Evolutionary conservation across 306 rosid species (phyloP).

Genomic region (Rubus parviflorus): DNA sequence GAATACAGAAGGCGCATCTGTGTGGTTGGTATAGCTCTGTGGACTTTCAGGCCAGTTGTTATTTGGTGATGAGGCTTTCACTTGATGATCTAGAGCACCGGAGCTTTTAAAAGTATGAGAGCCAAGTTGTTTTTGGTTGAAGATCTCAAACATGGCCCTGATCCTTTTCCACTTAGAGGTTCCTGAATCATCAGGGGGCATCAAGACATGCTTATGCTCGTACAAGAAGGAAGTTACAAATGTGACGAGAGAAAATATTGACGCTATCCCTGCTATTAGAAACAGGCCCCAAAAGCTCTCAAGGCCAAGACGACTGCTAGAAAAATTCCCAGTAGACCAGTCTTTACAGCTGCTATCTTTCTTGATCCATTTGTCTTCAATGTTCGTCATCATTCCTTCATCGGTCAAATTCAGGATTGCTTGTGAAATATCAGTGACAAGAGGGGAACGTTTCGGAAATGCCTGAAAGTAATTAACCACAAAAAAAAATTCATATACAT

Average conservation of each 20-base stretch:
- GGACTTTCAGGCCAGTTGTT: neutral
- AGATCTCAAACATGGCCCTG: conserved; percentile 13
- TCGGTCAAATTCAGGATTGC: conserved; percentile 48
- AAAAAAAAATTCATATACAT: neutral
- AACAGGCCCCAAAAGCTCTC: conserved; percentile 63
- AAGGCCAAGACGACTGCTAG: conserved; percentile 44
- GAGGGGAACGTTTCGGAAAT: conserved; percentile 46
- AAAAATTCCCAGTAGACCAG: conserved; percentile 4
- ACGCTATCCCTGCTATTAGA: conserved; percentile 40
- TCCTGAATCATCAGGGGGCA: neutral
- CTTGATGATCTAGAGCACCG: neutral
- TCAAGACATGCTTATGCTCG: conserved; percentile 32
- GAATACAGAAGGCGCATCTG: neutral
- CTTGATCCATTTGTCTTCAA: conserved; percentile 49
- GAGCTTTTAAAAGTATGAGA: neutral
- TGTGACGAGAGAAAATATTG: conserved; percentile 26
- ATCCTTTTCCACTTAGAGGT: conserved; percentile 36
- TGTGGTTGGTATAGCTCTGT: neutral
- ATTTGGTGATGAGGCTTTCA: neutral
- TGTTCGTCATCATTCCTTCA: conserved; percentile 40
- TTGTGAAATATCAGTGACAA: conserved; percentile 50
- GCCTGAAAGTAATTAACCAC: conserved; percentile 16
- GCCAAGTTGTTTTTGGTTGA: conserved; percentile 9
- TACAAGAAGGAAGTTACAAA: conserved; percentile 31
- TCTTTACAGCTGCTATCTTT: conserved; percentile 11